These are phyloP conservation scores for Quercus gilva DNA, from an alignment of 306 rosid species.

Conservation along the genomic window DNA sequence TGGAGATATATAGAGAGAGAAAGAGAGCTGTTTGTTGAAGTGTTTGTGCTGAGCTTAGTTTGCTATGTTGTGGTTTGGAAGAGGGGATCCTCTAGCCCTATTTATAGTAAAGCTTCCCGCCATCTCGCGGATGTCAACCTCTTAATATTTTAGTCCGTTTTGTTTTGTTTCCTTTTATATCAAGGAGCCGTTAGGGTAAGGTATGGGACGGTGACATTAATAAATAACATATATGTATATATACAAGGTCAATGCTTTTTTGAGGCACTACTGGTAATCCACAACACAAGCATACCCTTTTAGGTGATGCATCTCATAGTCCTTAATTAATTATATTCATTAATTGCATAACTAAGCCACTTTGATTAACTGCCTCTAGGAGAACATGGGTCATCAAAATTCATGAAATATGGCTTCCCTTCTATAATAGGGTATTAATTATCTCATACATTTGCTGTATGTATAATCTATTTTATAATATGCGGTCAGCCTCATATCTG, in stretches of 20 bases:
- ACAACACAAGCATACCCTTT: slow-evolving; percentile 41
- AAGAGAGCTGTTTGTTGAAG: background rate
- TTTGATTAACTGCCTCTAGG: slow-evolving; percentile 26
- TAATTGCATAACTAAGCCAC: slow-evolving; percentile 10
- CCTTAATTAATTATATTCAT: slow-evolving; percentile 1
- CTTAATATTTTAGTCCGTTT: slow-evolving; percentile 17
- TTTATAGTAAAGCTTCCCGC: slow-evolving; percentile 68
- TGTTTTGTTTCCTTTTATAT: slow-evolving; percentile 17
- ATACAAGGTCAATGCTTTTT: slow-evolving; percentile 50
- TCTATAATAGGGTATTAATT: slow-evolving; percentile 1
- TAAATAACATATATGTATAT: background rate
- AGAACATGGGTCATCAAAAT: slow-evolving; percentile 4
- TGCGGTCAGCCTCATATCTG: too few species aligned
- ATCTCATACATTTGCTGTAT: background rate
- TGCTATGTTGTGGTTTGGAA: slow-evolving; percentile 31
- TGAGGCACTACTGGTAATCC: slow-evolving; percentile 38
- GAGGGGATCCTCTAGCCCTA: slow-evolving; percentile 26
- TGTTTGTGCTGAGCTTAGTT: slow-evolving; percentile 14
- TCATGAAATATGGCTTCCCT: background rate
- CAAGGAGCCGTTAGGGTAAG: slow-evolving; percentile 58
- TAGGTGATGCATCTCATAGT: slow-evolving; percentile 44
- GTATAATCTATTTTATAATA: too few species aligned
- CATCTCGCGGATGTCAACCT: slow-evolving; percentile 47
- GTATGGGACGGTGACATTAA: slow-evolving; percentile 57
- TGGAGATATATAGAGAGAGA: slow-evolving; percentile 12